Evolutionary conservation across 2,329 filamentous ascomycete genomes (phyloP), one percentile per base, ranked within the genome.

Genomic region (Monosporascus ibericus): DNA sequence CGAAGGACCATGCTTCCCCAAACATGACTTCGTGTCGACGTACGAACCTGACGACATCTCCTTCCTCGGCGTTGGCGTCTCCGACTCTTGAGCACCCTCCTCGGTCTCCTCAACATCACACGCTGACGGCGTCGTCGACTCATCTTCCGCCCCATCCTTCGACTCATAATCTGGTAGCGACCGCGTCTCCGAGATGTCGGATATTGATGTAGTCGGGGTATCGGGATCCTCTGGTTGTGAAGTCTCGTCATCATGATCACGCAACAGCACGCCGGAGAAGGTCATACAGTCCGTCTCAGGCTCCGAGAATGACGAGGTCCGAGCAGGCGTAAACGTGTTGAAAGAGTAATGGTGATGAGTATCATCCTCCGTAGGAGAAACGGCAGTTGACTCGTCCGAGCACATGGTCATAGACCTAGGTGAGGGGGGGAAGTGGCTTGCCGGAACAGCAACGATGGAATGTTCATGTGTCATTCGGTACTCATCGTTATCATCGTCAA

Each of bases 221-320:
- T 76, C 74, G 30, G 70, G 65, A 38, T 73, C 74, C 40, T 75
- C 73, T 36, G 70, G 73, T 55, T 75, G 74, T 15, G 75, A 78
- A 38, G 68, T 68, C 3, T 64, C 63, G 7, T 67, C 63, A 51
- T 75, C 74, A 52, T 74, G 72, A 38, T 74, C 72, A 52, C 71
- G 68, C 39, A 71, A 63, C 47, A 68, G 58, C 52, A 60, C 68
- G 17, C 48, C 55, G 39, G 63, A 66, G 22, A 70, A 54, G 27
- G 63, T 56, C 51, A 75, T 70, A 20, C 60, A 64, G 25, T 72
- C 75, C 2, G 72, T 70, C 55, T 79, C 78, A 0, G 73, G 76
- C 48, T 75, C 76, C 1, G 77, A 80, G 58, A 79, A 79, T 2
- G 79, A 81, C 50, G 77, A 68, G 15, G 74, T 75, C 50, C 77